Evolutionary conservation across 352 stramenopile species (phyloP), one percentile per base, ranked within the genome.

Genomic region (Pythium rishiriense): DNA sequence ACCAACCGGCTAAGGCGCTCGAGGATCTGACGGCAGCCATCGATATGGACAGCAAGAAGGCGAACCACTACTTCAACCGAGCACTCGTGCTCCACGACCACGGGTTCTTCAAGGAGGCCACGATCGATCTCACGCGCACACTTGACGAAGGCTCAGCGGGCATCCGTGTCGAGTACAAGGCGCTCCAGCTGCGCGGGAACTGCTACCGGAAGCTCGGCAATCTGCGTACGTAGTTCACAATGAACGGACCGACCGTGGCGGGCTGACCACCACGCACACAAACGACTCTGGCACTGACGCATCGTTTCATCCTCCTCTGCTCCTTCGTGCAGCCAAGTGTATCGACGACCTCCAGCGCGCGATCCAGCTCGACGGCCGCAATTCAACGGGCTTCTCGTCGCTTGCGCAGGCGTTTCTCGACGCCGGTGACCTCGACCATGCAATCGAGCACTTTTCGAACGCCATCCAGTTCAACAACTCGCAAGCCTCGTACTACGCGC

Each of bases 401-500:
- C 68, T 94, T 5, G 83, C 73, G n/a, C 80, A 92, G 33, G 83
- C 78, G 47, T 87, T 85, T 63, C 74, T 85, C 21, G 85, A 92
- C 26, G 73, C 69, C 24, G 54, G 69, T 0, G 72, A 89, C 39
- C 75, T 79, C 17, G 83, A 91, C 35, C 62, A 68, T 12, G 80
- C 85, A 2, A 79, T 87, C 52, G 81, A 88, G 50, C 69, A 77
- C 26, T 87, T 87, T 45, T 72, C 80, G 5, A 74, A 72, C 46
- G 83, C 83, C 25, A 87, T 94, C 56, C 74, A 86, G 57, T 72
- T 91, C 24, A 89, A 88, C 64, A 72, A 75, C 19, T 58, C 67
- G 2, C 88, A 84, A 24, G 72, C 85, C 0, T 72, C 78, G 15
- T 88, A 87, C 48, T 91, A 77, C 54, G 89, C 72, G 33, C 74